These are phyloP conservation scores for Fusarium albidum DNA, from an alignment of 2,329 filamentous ascomycete species.

Conservation along the genomic window DNA sequence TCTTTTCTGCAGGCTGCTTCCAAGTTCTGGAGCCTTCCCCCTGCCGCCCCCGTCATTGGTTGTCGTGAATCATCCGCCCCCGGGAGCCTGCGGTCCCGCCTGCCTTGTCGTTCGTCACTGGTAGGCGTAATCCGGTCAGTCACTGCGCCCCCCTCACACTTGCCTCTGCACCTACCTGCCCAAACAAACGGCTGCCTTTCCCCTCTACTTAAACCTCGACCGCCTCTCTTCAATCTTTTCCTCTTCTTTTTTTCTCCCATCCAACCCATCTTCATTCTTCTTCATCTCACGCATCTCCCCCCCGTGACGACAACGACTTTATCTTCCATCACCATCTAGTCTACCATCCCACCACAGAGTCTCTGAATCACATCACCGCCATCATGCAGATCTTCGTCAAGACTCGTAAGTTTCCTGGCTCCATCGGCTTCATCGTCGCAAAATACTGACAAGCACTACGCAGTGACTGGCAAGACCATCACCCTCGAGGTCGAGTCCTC, in stretches of 20 bases:
- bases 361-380: slow-evolving; percentile 45
- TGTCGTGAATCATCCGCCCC: slow-evolving; percentile 48
- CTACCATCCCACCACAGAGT: slow-evolving; percentile 34
- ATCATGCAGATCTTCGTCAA: slow-evolving; percentile 99
- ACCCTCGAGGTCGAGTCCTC: slow-evolving; percentile 79
- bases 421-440: slow-evolving; percentile 5
- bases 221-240: slow-evolving; percentile 31
- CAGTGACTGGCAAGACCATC: slow-evolving; percentile 73
- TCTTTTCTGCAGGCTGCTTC: slow-evolving; percentile 34
- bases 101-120: slow-evolving; percentile 32
- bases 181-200: slow-evolving; percentile 33
- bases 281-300: slow-evolving; percentile 16
- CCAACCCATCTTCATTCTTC: slow-evolving; percentile 25
- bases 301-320: slow-evolving; percentile 12
- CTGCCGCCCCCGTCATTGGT: slow-evolving; percentile 39
- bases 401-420: slow-evolving; percentile 73
- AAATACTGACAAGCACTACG: slow-evolving; percentile 33
- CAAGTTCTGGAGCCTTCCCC: slow-evolving; percentile 52
- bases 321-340: slow-evolving; percentile 14
- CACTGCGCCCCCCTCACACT: slow-evolving; percentile 37
- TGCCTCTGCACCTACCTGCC: slow-evolving; percentile 41
- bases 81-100: slow-evolving; percentile 36
- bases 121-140: slow-evolving; percentile 38
- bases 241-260: slow-evolving; percentile 21
- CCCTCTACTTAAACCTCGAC: slow-evolving; percentile 44